Base-by-base conservation (phyloP, 1,139 yeast genomes). In the Magnusiomyces tetraspermus region DNA sequence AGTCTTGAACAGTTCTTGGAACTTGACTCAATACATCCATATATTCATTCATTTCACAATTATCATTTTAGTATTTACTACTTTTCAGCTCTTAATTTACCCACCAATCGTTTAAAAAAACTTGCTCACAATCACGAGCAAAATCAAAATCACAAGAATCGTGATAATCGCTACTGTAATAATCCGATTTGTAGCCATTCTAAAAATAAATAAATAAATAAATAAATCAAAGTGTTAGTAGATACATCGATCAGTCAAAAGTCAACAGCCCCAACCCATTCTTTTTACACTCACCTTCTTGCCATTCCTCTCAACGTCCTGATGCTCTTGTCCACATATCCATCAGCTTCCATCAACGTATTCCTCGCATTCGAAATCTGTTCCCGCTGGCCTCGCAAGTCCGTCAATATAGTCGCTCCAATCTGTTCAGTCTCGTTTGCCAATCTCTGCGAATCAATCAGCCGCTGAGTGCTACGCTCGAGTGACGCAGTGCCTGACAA, bases 111-210 rank as follows among this genome's bases (percentile, higher is more conserved):
- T 36, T 52, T 61, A 85, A 79, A 83, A 78, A 67, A 92, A 88
- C 69, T 92, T 92, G 65, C 92, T 83, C 53, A 87, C 89, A 58
- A 92, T 75, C 24, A 90, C 97, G 59, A 94, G 75, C 58, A 92
- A 73, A 54, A 94, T 94, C 62, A 94, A 76, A 54, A 92, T 66
- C 5, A 92, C 81, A 63, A 94, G 77, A 17, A 92, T 90, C 1
- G 86, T 96, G 55, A 94, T 92, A 55, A 94, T 92, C n/a, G 95
- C 96, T 63, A 89, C 88, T 55, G 96, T 89, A 57, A 94, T 87
- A 61, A 90, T 77, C 68, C 89, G 85, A 70, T 94, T 94, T 3
- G 97, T 95, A n/a, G 95, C 90, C 75, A 92, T 77, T 63, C 98
- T 74, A 52, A 31, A 45, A 41, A 42, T 41, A 50, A 46, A 4